phyloP scores from a whole-genome alignment of 129 eudicot species.

The Helianthus annuus region DNA sequence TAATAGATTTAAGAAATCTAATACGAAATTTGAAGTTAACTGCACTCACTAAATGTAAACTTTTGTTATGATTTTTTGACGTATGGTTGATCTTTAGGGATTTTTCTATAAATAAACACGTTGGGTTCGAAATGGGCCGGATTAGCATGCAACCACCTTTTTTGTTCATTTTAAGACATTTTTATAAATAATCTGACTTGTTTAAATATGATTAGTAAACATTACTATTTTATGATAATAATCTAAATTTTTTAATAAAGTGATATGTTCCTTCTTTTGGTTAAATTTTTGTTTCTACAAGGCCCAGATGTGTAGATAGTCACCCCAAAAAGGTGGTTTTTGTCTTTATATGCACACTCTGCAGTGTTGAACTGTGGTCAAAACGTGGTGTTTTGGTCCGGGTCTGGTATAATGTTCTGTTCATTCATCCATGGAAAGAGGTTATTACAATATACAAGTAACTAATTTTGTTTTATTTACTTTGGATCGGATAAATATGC shows the following conservation, averaged over 20 bases:
- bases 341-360: too few relatives aligned
- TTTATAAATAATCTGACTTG: neutral
- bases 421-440: too few relatives aligned
- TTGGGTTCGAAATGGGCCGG: neutral
- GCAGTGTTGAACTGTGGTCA: too few relatives aligned
- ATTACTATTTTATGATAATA: neutral
- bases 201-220: neutral
- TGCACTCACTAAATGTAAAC: neutral
- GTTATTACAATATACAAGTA: too few relatives aligned
- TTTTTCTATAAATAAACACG: neutral
- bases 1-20: neutral
- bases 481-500: too few relatives aligned
- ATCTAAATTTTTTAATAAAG: neutral
- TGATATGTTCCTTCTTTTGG: neutral
- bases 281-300: neutral
- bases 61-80: neutral
- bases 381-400: too few relatives aligned
- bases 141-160: neutral
- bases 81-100: neutral
- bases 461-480: too few relatives aligned
- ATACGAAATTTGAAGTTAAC: neutral
- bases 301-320: too few relatives aligned
- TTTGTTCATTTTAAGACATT: neutral
- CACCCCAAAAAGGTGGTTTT: too few relatives aligned
- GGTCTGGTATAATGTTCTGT: too few relatives aligned